Evolutionary conservation across 2,329 filamentous ascomycete genomes (phyloP).

Genomic region (Ophiognomonia clavigignenti-juglandacearum): DNA sequence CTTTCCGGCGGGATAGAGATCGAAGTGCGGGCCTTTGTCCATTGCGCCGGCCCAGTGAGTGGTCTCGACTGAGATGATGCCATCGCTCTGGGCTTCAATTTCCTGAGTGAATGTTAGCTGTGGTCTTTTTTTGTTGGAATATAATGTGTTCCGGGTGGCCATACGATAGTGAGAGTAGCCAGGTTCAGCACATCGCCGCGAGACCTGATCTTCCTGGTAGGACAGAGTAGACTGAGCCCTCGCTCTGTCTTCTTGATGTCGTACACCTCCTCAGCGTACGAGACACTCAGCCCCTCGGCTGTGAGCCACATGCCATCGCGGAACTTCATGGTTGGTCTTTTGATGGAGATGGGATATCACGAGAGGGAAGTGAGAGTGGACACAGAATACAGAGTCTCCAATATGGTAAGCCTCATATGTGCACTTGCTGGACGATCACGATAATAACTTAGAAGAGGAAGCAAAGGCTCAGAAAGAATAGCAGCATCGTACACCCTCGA

Average conservation of each 20-base stretch:
- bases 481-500: too few relatives aligned
- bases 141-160: constrained; percentile 4
- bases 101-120: constrained; percentile 32
- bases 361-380: background rate
- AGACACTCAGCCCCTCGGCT: constrained; percentile 53
- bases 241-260: constrained; percentile 42
- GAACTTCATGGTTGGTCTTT: constrained; percentile 47
- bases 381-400: background rate
- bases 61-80: constrained; percentile 54
- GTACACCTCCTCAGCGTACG: constrained; percentile 63
- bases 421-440: background rate
- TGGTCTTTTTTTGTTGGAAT: background rate
- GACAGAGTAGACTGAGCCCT: constrained; percentile 51
- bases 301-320: constrained; percentile 65
- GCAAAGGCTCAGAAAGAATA: background rate
- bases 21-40: constrained; percentile 50
- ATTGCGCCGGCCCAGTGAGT: constrained; percentile 53
- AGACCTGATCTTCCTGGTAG: constrained; percentile 48
- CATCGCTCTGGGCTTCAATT: constrained; percentile 51
- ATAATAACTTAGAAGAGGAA: too few relatives aligned
- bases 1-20: constrained; percentile 49
- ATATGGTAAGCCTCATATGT: background rate
- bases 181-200: constrained; percentile 53
- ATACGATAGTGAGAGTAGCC: constrained; percentile 47
- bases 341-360: background rate